Evolutionary conservation across 2,329 filamentous ascomycete genomes (phyloP).

Genomic region (Xylariaceae sp.): DNA sequence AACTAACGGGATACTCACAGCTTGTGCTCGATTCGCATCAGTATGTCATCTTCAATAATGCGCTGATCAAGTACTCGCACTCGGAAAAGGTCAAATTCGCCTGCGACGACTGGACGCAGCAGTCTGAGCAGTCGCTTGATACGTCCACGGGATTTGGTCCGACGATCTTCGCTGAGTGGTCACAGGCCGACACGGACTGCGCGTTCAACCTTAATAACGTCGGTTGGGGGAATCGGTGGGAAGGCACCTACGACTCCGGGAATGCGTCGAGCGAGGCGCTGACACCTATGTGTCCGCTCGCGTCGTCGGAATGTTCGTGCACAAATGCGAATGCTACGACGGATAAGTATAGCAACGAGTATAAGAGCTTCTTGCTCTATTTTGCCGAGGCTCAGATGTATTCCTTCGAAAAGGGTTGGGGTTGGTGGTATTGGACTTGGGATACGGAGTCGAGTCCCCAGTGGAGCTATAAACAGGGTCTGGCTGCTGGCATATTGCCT

Average conservation of each 20-base stretch:
- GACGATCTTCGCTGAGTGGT: constrained; percentile 95
- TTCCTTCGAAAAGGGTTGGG: constrained; percentile 87
- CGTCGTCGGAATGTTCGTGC: constrained; percentile 67
- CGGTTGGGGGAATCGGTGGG: constrained; percentile 83
- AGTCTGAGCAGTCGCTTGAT: constrained; percentile 70
- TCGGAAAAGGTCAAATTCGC: constrained; percentile 81
- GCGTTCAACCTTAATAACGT: constrained; percentile 84
- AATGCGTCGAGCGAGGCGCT: constrained; percentile 59
- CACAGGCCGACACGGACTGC: constrained; percentile 95
- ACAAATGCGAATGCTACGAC: constrained; percentile 70
- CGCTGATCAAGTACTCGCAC: constrained; percentile 79
- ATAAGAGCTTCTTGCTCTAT: constrained; percentile 81
- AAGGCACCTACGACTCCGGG: constrained; percentile 74
- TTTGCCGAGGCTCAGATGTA: constrained; percentile 97
- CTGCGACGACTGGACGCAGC: constrained; percentile 79
- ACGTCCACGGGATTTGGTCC: constrained; percentile 80
- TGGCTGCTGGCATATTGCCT: constrained; percentile 76
- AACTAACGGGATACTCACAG: constrained; percentile 65
- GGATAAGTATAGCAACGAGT: constrained; percentile 61
- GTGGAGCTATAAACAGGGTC: constrained; percentile 86
- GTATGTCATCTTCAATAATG: constrained; percentile 95
- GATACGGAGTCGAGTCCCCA: constrained; percentile 79
- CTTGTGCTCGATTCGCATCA: constrained; percentile 95
- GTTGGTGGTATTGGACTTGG: constrained; percentile 99
- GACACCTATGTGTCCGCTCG: constrained; percentile 69